Evolutionary conservation across 345 rosid species (phyloP).

Genomic region (Sonneratia alba): DNA sequence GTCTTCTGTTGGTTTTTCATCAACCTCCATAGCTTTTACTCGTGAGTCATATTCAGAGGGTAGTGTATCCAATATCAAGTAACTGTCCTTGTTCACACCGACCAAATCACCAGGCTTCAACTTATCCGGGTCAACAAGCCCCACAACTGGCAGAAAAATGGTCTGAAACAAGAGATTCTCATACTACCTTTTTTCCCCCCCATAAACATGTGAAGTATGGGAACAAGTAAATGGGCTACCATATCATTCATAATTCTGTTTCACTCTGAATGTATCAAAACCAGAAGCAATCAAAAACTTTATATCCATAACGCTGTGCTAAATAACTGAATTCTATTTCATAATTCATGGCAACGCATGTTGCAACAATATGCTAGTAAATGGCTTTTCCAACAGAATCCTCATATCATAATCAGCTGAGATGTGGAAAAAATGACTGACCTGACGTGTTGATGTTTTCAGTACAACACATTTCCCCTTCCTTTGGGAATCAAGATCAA

Average conservation of each 20-base stretch:
- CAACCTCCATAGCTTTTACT: conserved; percentile 99
- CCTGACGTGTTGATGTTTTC: conserved; percentile 98
- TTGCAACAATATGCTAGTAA: too few relatives aligned
- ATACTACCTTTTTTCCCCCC: background rate
- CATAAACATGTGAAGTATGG: too few relatives aligned
- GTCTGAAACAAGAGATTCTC: conserved; percentile 34
- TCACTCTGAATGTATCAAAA: too few relatives aligned
- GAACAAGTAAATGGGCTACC: too few relatives aligned
- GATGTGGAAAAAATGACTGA: conserved; percentile 5
- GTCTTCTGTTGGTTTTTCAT: conserved; percentile 97
- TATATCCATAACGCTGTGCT: too few relatives aligned
- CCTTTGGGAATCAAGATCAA: conserved; percentile 97
- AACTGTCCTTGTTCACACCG: conserved; percentile 97
- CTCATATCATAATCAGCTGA: too few relatives aligned
- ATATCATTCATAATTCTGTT: too few relatives aligned
- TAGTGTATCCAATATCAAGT: conserved; percentile 83
- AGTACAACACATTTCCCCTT: conserved; percentile 98
- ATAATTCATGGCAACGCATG: too few relatives aligned
- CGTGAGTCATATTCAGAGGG: conserved; percentile 97
- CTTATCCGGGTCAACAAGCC: conserved; percentile 93
- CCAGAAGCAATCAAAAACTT: too few relatives aligned
- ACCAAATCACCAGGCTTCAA: conserved; percentile 98
- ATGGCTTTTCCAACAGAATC: background rate
- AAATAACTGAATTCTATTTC: too few relatives aligned
- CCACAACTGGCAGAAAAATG: conserved; percentile 93